A percentile compares a stretch with the other conserved stretches of the same genome.
Conservation (phyloP, 1,284 basidiomycete species). For the Coniferiporia sulphurascens region DNA sequence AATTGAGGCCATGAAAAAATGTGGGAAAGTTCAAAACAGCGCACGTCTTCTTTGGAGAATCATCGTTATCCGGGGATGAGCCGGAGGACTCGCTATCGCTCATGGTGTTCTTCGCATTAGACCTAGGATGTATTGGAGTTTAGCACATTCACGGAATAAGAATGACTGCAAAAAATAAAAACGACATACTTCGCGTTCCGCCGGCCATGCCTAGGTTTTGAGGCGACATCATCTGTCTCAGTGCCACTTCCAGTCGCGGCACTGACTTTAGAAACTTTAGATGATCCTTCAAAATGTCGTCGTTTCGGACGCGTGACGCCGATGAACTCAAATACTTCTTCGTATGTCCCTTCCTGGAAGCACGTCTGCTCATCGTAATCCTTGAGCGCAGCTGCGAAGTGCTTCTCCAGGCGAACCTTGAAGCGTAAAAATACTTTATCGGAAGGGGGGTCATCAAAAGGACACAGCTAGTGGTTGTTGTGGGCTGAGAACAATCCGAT, state of each 20-base stretch:
- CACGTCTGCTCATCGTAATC: conserved; percentile 16
- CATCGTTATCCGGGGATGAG: not conserved
- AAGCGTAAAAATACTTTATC: conserved; percentile 17
- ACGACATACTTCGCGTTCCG: conserved; percentile 3
- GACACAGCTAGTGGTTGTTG: conserved; percentile 10
- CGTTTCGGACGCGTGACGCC: conserved; percentile 16
- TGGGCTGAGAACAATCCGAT: not conserved
- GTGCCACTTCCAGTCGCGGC: not conserved
- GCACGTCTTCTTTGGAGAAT: not conserved
- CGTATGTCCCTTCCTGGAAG: conserved; percentile 13
- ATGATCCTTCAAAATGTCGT: conserved; percentile 6
- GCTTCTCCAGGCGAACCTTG: conserved; percentile 15
- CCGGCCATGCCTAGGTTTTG: not conserved
- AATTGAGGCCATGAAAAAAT: not conserved
- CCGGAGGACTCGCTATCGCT: not conserved
- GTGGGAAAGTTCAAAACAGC: not conserved
- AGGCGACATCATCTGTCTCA: not conserved
- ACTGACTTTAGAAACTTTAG: not conserved
- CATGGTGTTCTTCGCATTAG: not conserved
- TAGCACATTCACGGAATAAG: not conserved
- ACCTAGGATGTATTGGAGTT: not conserved
- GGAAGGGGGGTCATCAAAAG: conserved; percentile 16
- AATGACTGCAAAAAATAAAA: no score
- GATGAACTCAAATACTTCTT: conserved; percentile 17
- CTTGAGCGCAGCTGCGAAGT: conserved; percentile 9